A percentile compares a stretch with the other conserved stretches of the same genome.
Evolutionary conservation across 345 rosid species (phyloP).

Genomic region (Salix purpurea): DNA sequence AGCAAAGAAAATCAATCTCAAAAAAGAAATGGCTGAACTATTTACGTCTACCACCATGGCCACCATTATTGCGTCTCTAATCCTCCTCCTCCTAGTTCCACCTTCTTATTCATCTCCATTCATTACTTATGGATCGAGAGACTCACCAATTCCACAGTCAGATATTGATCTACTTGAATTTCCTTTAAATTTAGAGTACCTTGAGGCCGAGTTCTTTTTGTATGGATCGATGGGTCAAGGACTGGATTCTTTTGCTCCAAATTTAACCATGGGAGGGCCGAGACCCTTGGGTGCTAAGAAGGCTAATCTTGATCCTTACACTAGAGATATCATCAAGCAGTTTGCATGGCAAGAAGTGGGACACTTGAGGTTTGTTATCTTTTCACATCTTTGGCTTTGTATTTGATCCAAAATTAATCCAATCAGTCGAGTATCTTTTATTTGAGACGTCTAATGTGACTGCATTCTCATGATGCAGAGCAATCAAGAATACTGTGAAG

Average conservation of each 20-base stretch:
- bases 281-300: conserved; percentile 55
- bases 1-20: background rate
- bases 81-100: conserved; percentile 25
- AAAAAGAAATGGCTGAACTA: conserved; percentile 7
- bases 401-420: background rate
- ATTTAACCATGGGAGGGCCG: conserved; percentile 65
- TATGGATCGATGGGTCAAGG: conserved; percentile 71
- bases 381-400: background rate
- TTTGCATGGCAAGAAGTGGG: conserved; percentile 93
- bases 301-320: conserved; percentile 57
- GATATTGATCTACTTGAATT: conserved; percentile 65
- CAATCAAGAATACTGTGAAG: conserved; percentile 49
- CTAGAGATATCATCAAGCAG: conserved; percentile 57
- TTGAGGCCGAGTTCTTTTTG: conserved; percentile 92
- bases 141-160: conserved; percentile 14
- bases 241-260: conserved; percentile 61
- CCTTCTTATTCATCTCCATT: conserved; percentile 13
- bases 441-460: no score
- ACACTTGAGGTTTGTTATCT: conserved; percentile 50
- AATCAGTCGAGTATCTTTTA: no score
- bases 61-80: conserved; percentile 12
- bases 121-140: background rate
- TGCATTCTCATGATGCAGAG: conserved; percentile 37
- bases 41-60: conserved; percentile 1
- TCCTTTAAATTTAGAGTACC: conserved; percentile 75